Evolutionary conservation across 2,329 filamentous ascomycete species (phyloP).

Genomic region (Ophioceras dolichostomum): DNA sequence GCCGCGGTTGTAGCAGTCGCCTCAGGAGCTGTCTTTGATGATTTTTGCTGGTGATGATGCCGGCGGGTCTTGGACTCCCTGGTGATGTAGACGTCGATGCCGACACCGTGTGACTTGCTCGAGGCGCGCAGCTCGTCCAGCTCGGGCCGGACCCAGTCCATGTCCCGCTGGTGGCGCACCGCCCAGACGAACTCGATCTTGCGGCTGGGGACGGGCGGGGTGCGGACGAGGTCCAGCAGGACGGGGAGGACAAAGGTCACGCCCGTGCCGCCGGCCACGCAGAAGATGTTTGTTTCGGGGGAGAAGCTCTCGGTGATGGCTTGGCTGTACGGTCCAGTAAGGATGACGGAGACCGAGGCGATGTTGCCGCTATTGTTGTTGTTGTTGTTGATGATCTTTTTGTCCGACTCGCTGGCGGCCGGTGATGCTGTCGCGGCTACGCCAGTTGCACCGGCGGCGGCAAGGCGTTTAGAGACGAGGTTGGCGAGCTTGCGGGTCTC

Average conservation of each 20-base stretch:
- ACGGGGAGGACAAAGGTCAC: slow-evolving; percentile 44
- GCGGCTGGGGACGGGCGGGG: slow-evolving; percentile 18
- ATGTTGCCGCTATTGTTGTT: background rate
- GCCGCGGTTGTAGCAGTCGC: slow-evolving; percentile 3
- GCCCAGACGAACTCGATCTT: slow-evolving; percentile 54
- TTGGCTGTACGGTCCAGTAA: slow-evolving; percentile 47
- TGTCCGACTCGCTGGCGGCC: background rate
- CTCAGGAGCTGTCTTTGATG: no score
- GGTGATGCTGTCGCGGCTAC: no score
- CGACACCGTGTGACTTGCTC: slow-evolving; percentile 21
- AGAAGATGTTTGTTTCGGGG: slow-evolving; percentile 33
- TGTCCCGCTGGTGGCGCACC: slow-evolving; percentile 38
- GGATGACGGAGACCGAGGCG: slow-evolving; percentile 39
- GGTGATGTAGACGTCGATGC: slow-evolving; percentile 47
- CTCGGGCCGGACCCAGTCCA: slow-evolving; percentile 47
- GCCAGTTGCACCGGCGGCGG: slow-evolving; percentile 9
- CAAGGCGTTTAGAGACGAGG: slow-evolving; percentile 25
- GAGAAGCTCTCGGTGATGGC: slow-evolving; percentile 28
- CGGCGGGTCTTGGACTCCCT: slow-evolving; percentile 22
- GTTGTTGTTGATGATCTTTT: background rate
- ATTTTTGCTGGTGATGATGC: no score
- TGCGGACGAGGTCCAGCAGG: slow-evolving; percentile 24
- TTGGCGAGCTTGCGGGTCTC: slow-evolving; percentile 44
- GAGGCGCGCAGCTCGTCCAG: slow-evolving; percentile 33
- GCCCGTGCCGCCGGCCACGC: slow-evolving; percentile 44